Percentiles rank a stretch among this genome's conserved stretches.
Evolutionary conservation across 1,139 yeast species (phyloP).

Genomic region (Debaryomyces robertsiae): DNA sequence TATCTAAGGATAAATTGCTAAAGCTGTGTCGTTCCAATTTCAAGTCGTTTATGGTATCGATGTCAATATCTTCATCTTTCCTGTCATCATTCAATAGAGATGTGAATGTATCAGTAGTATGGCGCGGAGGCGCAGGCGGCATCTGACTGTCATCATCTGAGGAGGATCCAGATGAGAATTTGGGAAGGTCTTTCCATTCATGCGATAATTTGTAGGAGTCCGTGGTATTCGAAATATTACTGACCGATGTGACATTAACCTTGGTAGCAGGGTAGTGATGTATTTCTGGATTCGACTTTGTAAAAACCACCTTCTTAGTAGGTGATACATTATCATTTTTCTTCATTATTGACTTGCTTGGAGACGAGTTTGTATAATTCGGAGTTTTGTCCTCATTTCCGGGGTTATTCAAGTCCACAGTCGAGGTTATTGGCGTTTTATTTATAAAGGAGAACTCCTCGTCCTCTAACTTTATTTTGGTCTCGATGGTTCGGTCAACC

Average conservation of each 20-base stretch:
- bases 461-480: constrained; percentile 17
- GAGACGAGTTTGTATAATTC: constrained; percentile 26
- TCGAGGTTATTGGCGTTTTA: constrained; percentile 32
- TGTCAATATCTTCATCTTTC: constrained; percentile 25
- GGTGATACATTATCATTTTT: constrained; percentile 36
- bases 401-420: constrained; percentile 22
- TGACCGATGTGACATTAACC: constrained; percentile 13
- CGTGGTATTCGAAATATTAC: constrained; percentile 11
- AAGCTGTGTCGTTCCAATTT: constrained; percentile 26
- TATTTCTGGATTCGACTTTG: constrained; percentile 34
- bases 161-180: constrained; percentile 14
- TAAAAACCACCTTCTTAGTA: constrained; percentile 42
- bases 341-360: constrained; percentile 46
- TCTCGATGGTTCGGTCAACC: constrained; percentile 19
- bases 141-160: constrained; percentile 23
- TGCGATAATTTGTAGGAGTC: constrained; percentile 17
- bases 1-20: constrained; percentile 39
- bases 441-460: constrained; percentile 36
- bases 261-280: constrained; percentile 33
- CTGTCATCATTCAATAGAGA: constrained; percentile 17
- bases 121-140: constrained; percentile 34
- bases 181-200: constrained; percentile 28
- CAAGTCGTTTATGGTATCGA: constrained; percentile 25
- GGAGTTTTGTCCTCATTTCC: constrained; percentile 5
- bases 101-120: constrained; percentile 19